Evolutionary conservation across 495 filamentous ascomycete species (phyloP), one percentile per base, ranked within the genome.

Genomic region (Hypomontagnella submonticulosa): DNA sequence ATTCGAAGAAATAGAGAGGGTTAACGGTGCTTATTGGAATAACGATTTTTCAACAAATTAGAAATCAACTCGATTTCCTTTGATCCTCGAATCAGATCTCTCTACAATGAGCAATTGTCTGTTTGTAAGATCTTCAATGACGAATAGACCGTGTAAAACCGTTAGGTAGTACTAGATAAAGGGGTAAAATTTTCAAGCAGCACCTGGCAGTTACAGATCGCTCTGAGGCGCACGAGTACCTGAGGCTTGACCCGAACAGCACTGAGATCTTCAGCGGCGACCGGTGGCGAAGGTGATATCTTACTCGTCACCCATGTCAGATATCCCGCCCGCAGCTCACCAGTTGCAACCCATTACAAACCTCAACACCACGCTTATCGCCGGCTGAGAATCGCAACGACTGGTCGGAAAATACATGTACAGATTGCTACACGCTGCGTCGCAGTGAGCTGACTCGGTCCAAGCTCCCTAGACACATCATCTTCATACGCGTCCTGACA

Each of bases 301-400:
- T 59, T 34, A 12, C 30, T 34, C 47, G 13, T 59, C 40, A 38
- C 19, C 18, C 20, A 50, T 52, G 59, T 58, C 46, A 46, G 59
- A 63, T 50, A 41, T 60, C 42, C 59, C 18, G 13, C 48, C 48
- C 37, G 40, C 48, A 68, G 54, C 65, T 63, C 65, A 56, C 65
- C 46, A 63, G 53, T 63, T 67, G 58, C 53, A 62, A 67, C 48
- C 58, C 58, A 57, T 62, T 41, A 15, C 42, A 43, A 37, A 54
- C 42, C 53, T 57, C 36, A 41, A 44, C 30, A n/a, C 36, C 41
- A 50, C 65, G 59, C 59, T 68, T 68, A 68, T 20, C 49, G 9
- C 54, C 59, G 49, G 65, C 54, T 63, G 59, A 41, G 59, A 57
- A 33, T 3, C 32, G 9, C 19, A 37, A 52, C 33, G 13, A 34